Evolutionary conservation across 2,329 filamentous ascomycete species (phyloP).

Genomic region (Botrytis pseudocinerea): DNA sequence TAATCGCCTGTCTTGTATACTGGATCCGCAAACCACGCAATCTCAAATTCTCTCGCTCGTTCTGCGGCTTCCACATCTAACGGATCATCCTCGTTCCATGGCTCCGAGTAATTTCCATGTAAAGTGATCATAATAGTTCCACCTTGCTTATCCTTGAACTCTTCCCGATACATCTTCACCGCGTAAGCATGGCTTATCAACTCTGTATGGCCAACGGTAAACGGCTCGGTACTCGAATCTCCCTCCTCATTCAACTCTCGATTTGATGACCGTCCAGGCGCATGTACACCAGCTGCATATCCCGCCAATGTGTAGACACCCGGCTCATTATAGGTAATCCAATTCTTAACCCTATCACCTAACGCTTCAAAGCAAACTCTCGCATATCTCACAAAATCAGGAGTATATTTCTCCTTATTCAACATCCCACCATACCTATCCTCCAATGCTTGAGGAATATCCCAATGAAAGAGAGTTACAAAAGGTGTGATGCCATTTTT

Average conservation of each 20-base stretch:
- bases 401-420: conserved; percentile 75
- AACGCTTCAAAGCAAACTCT: conserved; percentile 73
- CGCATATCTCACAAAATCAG: conserved; percentile 78
- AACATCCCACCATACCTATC: conserved; percentile 78
- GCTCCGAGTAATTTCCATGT: conserved; percentile 65
- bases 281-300: conserved; percentile 74
- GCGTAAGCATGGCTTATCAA: conserved; percentile 78
- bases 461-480: conserved; percentile 84
- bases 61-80: conserved; percentile 71
- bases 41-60: conserved; percentile 81
- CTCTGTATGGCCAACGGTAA: conserved; percentile 77
- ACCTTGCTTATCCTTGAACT: conserved; percentile 70
- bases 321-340: conserved; percentile 88
- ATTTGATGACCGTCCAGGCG: conserved; percentile 77
- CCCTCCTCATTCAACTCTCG: conserved; percentile 66
- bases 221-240: conserved; percentile 74
- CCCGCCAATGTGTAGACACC: conserved; percentile 81
- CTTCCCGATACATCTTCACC: conserved; percentile 76
- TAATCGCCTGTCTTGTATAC: conserved; percentile 77
- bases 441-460: conserved; percentile 76
- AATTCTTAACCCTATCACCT: conserved; percentile 71
- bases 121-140: conserved; percentile 84
- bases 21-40: conserved; percentile 83
- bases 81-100: conserved; percentile 76
- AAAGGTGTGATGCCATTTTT: conserved; percentile 75